Evolutionary conservation across 495 filamentous ascomycete species (phyloP), one percentile per base, ranked within the genome.

Genomic region (Zalerion maritima): DNA sequence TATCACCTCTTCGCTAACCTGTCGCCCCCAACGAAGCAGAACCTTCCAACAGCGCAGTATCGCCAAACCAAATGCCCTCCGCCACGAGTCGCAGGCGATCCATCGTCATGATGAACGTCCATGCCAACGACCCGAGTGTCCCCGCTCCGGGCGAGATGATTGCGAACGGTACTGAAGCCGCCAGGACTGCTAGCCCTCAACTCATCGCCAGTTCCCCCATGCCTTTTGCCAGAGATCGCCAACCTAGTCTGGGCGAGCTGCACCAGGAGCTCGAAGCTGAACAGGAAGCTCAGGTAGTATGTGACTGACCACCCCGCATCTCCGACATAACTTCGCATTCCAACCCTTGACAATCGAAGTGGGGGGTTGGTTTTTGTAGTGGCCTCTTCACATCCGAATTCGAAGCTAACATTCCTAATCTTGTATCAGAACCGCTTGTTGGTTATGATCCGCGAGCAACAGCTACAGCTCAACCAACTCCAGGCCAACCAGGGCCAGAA

Each of bases 181-280:
- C 47, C 60, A 66, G 61, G 14, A 60, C 62, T 2, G 48, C 60
- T 9, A 79, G 67, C 37, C 73, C 76, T 15, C 63, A 63, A 21
- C 65, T 61, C 30, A 42, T 74, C 23, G 52, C 71, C 3, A 54
- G 55, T 3, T 78, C 69, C 19, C 73, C 77, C 9, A 58, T 67
- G 19, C 61, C 75, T 26, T 54, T 55, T 18, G 64, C 56, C 8
- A 62, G 64, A 12, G 67, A 73, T 36, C 67, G 71, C 5, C 71
- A 74, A 38, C 84, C 84, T 1, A 92, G 81, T 32, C 53, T 94
- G 24, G 87, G 87, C n/a, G 87, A 94, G 53, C 62, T 97, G 21
- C 86, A 94, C 46, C 87, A 97, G 43, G 82, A 93, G 47, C 62
- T 94, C 5, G 89, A 97, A 53, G 80, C 78, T 28, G 89, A 97